phyloP scores from a whole-genome alignment of 768 basidiomycete genomes.

The Naganishia kalamii region DNA sequence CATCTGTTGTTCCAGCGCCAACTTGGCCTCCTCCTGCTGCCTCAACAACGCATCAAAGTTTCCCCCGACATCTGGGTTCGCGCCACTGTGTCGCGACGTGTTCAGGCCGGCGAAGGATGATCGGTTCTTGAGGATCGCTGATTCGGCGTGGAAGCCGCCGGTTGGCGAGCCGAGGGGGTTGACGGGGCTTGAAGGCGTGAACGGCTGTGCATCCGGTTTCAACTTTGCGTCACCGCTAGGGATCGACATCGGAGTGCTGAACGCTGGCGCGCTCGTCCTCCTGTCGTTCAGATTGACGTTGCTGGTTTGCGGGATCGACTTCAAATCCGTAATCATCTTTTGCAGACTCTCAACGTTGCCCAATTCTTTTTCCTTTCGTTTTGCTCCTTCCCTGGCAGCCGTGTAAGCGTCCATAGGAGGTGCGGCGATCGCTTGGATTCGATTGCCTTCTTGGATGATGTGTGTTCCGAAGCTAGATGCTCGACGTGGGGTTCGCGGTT shows the following conservation, averaged over 20 bases:
- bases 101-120: slow-evolving; percentile 11
- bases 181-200: slow-evolving; percentile 13
- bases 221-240: slow-evolving; percentile 6
- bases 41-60: slow-evolving; percentile 24
- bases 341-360: slow-evolving; percentile 54
- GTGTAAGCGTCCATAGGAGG: slow-evolving; percentile 20
- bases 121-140: slow-evolving; percentile 3
- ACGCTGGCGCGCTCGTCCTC: slow-evolving; percentile 32
- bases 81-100: not conserved
- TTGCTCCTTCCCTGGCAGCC: slow-evolving; percentile 15
- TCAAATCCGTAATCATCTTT: slow-evolving; percentile 87
- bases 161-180: slow-evolving; percentile 15
- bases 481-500: not conserved
- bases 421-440: slow-evolving; percentile 23
- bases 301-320: slow-evolving; percentile 45
- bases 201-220: slow-evolving; percentile 18
- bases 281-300: slow-evolving; percentile 13
- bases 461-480: slow-evolving; percentile 1
- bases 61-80: not conserved
- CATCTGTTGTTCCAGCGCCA: slow-evolving; percentile 37
- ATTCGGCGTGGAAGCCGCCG: slow-evolving; percentile 22
- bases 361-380: slow-evolving; percentile 12
- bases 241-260: slow-evolving; percentile 26
- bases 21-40: slow-evolving; percentile 38
- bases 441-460: slow-evolving; percentile 7